phyloP scores from a whole-genome alignment of 148 eudicot genomes.

The Rhododendron mucronatum region DNA sequence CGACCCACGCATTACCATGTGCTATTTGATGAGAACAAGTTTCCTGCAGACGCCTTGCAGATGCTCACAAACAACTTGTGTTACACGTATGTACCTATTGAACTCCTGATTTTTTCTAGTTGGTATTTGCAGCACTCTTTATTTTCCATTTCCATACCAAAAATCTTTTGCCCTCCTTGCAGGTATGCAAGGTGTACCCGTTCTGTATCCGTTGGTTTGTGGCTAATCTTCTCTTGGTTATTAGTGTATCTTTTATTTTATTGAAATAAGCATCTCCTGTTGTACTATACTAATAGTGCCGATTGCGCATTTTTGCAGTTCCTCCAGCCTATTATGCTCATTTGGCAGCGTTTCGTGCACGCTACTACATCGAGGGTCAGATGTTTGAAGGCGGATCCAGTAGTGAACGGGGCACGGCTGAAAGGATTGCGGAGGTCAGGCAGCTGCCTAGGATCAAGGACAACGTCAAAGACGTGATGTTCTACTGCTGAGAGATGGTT shows the following conservation, averaged over 20 bases:
- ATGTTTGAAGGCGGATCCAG: slow-evolving; percentile 46
- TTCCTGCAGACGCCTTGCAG: slow-evolving; percentile 63
- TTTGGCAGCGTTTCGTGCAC: slow-evolving; percentile 75
- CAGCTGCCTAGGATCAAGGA: slow-evolving; percentile 45
- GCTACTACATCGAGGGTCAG: slow-evolving; percentile 54
- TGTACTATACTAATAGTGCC: background rate
- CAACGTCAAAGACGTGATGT: slow-evolving; percentile 67
- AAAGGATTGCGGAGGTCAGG: slow-evolving; percentile 9
- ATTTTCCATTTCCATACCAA: background rate
- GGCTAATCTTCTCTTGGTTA: background rate
- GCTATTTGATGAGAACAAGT: slow-evolving; percentile 62
- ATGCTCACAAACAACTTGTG: slow-evolving; percentile 58
- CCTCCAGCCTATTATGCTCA: slow-evolving; percentile 92
- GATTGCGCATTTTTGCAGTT: slow-evolving; percentile 33
- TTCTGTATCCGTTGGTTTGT: slow-evolving; percentile 77
- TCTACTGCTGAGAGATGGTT: slow-evolving; percentile 36
- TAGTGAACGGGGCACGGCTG: slow-evolving; percentile 25
- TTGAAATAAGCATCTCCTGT: background rate
- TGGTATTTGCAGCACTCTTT: background rate
- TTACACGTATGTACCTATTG: slow-evolving; percentile 65
- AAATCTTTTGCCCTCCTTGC: background rate
- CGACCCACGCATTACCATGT: slow-evolving; percentile 88
- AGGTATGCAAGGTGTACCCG: slow-evolving; percentile 93
- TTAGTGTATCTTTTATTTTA: background rate
- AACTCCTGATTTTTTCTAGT: background rate